phyloP scores from a whole-genome alignment of 2,329 filamentous ascomycete species.

The Colletotrichum tropicicola region DNA sequence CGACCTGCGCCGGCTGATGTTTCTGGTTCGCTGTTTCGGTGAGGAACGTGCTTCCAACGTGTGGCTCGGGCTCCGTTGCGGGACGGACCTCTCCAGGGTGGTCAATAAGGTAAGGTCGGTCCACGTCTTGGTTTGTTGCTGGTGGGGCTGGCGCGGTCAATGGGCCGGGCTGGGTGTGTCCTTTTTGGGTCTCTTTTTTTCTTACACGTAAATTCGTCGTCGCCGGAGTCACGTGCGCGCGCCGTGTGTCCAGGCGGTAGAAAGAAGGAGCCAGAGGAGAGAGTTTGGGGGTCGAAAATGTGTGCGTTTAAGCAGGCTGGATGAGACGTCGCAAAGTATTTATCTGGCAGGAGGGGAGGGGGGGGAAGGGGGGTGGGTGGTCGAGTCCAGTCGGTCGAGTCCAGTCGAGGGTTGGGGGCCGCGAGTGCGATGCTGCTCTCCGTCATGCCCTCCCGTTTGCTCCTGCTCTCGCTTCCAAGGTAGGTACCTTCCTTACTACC shows the following conservation, averaged over 20 bases:
- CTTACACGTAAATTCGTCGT: too few species aligned
- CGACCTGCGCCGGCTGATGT: background rate
- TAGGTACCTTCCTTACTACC: too few species aligned
- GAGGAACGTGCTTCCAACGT: conserved; percentile 23
- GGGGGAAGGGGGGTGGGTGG: background rate
- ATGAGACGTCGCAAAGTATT: conserved; percentile 26
- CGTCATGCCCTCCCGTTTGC: too few species aligned
- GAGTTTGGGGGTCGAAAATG: background rate
- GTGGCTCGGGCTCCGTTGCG: conserved; percentile 22
- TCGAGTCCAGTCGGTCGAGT: background rate
- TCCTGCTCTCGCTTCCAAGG: too few species aligned
- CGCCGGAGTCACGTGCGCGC: too few species aligned
- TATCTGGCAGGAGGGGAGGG: conserved; percentile 2
- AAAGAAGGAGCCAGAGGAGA: background rate
- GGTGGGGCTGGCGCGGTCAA: conserved; percentile 5
- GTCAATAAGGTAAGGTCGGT: background rate
- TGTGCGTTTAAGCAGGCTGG: conserved; percentile 21
- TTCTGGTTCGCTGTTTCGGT: conserved; percentile 12
- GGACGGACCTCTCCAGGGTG: conserved; percentile 14
- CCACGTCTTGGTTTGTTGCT: conserved; percentile 9
- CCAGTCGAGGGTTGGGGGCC: conserved; percentile 1
- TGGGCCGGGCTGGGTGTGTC: background rate
- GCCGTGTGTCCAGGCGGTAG: too few species aligned
- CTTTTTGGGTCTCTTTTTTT: too few species aligned
- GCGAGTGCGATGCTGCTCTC: background rate